Conservation (phyloP, 2,329 filamentous ascomycete species). For the Xylaria sp. region DNA sequence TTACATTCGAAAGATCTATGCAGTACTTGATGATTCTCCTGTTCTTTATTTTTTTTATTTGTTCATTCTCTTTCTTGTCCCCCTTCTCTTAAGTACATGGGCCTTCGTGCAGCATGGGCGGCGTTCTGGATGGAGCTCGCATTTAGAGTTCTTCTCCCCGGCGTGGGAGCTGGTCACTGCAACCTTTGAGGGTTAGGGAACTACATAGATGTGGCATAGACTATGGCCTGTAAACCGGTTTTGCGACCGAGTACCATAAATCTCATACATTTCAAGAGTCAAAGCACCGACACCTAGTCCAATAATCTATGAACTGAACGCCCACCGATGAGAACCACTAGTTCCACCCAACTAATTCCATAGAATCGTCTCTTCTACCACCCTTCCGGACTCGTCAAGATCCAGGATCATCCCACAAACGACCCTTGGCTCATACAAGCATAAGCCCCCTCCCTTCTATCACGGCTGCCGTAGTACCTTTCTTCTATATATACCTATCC, state of each 20-base stretch:
- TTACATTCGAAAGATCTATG: conserved; percentile 8
- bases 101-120: conserved; percentile 35
- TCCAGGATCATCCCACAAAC: too few relatives aligned
- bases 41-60: conserved; percentile 1
- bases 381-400: too few relatives aligned
- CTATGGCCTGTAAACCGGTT: conserved; percentile 24
- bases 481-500: conserved; percentile 1
- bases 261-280: conserved; percentile 19
- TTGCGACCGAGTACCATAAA: conserved; percentile 19
- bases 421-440: too few relatives aligned
- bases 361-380: too few relatives aligned
- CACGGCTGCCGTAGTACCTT: too few relatives aligned
- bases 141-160: conserved; percentile 32
- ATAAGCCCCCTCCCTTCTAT: too few relatives aligned
- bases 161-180: conserved; percentile 34
- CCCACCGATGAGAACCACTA: too few relatives aligned
- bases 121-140: conserved; percentile 38
- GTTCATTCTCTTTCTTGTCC: background rate
- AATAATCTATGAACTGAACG: conserved; percentile 9
- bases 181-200: conserved; percentile 23
- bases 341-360: too few relatives aligned
- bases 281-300: background rate
- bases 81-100: conserved; percentile 1
- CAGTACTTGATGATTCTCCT: conserved; percentile 16
- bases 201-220: conserved; percentile 29